Percentiles rank a stretch among this genome's conserved stretches.
phyloP scores from a whole-genome alignment of 2,329 filamentous ascomycete species.

The Fusarium tricinctum region DNA sequence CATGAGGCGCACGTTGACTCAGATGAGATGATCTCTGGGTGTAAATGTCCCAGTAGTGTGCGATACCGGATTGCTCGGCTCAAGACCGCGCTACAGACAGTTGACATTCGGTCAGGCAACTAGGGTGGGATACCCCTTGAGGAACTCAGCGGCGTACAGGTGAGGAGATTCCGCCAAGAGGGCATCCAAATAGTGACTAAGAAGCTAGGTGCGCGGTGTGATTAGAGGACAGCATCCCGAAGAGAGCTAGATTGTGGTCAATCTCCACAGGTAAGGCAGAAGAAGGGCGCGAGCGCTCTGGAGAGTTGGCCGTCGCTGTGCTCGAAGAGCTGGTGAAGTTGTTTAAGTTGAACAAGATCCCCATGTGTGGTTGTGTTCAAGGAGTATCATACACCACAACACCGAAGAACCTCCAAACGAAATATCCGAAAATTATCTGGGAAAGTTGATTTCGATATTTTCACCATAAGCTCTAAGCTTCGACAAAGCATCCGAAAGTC shows the following conservation, averaged over 20 bases:
- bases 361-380: conserved; percentile 15
- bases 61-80: conserved; percentile 43
- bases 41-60: conserved; percentile 21
- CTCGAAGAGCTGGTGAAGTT: conserved; percentile 19
- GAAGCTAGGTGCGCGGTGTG: conserved; percentile 33
- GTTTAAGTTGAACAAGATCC: conserved; percentile 45
- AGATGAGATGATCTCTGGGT: conserved; percentile 17
- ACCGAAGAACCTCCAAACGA: conserved; percentile 8
- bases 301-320: conserved; percentile 26
- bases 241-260: conserved; percentile 29
- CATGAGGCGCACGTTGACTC: background rate
- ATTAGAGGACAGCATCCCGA: conserved; percentile 19
- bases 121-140: conserved; percentile 33
- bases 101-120: conserved; percentile 38
- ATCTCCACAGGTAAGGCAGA: conserved; percentile 41
- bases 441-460: background rate
- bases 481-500: conserved; percentile 4
- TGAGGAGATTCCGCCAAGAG: conserved; percentile 33
- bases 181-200: conserved; percentile 32
- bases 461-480: background rate
- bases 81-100: conserved; percentile 21
- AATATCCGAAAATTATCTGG: conserved; percentile 1
- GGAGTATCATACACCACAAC: conserved; percentile 22
- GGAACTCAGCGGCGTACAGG: conserved; percentile 24
- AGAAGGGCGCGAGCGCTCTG: conserved; percentile 31